Evolutionary conservation across 2,329 filamentous ascomycete genomes (phyloP).

Genomic region (Curvularia hawaiiensis): DNA sequence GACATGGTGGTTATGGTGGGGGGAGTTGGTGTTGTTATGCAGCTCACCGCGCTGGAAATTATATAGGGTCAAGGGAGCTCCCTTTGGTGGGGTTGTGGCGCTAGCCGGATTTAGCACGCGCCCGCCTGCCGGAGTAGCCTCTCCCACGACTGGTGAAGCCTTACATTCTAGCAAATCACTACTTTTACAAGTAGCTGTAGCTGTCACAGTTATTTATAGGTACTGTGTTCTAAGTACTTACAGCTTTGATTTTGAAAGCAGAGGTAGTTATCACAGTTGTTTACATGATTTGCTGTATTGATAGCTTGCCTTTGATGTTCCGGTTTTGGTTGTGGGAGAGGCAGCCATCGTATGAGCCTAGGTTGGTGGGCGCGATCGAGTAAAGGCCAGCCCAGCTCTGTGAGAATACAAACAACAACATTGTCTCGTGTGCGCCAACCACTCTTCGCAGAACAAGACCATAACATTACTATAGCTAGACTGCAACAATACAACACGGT

Average conservation of each 20-base stretch:
- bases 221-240: too few relatives aligned
- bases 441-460: neutral
- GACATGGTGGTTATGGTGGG: constrained; percentile 13
- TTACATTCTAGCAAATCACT: too few relatives aligned
- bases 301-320: too few relatives aligned
- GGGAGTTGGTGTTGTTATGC: constrained; percentile 1
- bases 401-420: neutral
- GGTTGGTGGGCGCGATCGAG: constrained; percentile 10
- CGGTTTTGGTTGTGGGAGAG: neutral
- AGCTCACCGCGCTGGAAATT: constrained; percentile 14
- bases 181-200: too few relatives aligned
- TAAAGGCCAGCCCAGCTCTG: constrained; percentile 13
- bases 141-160: too few relatives aligned
- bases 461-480: neutral
- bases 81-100: constrained; percentile 29
- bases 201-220: too few relatives aligned
- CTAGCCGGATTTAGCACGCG: constrained; percentile 33
- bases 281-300: too few relatives aligned
- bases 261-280: too few relatives aligned
- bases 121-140: too few relatives aligned
- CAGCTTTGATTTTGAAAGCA: too few relatives aligned
- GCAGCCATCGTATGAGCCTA: neutral
- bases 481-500: neutral
- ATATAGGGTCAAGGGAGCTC: constrained; percentile 29
- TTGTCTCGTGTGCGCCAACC: neutral